Evolutionary conservation across 257 asterid species (phyloP).

Genomic region (Penstemon davidsonii): DNA sequence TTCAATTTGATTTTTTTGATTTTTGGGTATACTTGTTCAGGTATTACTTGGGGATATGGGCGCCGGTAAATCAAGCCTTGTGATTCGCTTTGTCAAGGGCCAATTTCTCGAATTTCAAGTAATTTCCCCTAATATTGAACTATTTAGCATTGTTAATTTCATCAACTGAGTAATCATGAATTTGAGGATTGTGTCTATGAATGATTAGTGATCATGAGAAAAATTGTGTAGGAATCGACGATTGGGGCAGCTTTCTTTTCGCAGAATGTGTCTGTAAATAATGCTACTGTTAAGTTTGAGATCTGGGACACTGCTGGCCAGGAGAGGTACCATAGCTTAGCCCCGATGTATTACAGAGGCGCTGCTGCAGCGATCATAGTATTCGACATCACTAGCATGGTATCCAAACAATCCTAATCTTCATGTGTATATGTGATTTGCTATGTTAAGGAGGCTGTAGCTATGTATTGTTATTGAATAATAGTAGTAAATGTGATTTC

Average conservation of each 20-base stretch:
- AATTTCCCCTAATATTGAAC: slow-evolving; percentile 11
- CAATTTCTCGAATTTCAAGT: slow-evolving; percentile 93
- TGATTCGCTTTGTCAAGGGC: slow-evolving; percentile 87
- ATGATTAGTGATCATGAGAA: no score
- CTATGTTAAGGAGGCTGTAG: slow-evolving; percentile 6
- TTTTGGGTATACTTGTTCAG: slow-evolving; percentile 36
- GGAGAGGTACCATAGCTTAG: slow-evolving; percentile 98
- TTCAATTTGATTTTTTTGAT: slow-evolving; percentile 2
- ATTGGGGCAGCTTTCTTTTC: slow-evolving; percentile 97
- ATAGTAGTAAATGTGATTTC: not conserved
- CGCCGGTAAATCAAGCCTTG: slow-evolving; percentile 93
- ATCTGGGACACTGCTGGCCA: slow-evolving; percentile 99
- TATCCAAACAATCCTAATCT: slow-evolving; percentile 26
- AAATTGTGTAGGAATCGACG: slow-evolving; percentile 71
- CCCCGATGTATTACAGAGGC: slow-evolving; percentile 97
- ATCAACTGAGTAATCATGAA: not conserved
- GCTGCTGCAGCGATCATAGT: slow-evolving; percentile 98
- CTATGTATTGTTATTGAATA: not conserved
- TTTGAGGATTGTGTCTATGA: not conserved
- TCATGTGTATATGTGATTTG: slow-evolving; percentile 24
- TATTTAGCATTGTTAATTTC: not conserved
- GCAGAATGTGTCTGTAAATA: slow-evolving; percentile 75
- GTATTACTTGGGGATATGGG: slow-evolving; percentile 96
- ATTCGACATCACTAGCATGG: slow-evolving; percentile 85
- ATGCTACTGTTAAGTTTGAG: slow-evolving; percentile 88